Base-by-base conservation (phyloP, 805 yeast species). In the Cyberlindnera nakhonratchasimensis region DNA sequence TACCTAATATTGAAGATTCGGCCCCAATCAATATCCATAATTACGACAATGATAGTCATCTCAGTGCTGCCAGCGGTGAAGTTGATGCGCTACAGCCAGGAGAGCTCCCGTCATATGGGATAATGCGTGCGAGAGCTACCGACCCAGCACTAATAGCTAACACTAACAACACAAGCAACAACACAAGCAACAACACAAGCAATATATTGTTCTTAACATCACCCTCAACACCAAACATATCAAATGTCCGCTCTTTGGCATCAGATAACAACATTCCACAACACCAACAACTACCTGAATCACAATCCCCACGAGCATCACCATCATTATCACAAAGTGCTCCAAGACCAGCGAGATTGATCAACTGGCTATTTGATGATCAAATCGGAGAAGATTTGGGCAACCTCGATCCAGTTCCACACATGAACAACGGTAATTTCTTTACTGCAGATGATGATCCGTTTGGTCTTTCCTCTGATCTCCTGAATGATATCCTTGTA, bases 31-130 rank as follows among this genome's bases (percentile, higher is more conserved):
- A 51, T 34, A 47, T 50, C 29, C 60, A 55, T 32, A 48, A 50
- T 26, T 54, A 53, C 37, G 57, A 42, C 26, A 46, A 50, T 38
- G 40, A 41, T 11, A 23, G 47, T 5, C 55, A 52, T 26, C 37
- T 57, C 13, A 61, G 56, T 29, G 63, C 61, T 10, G 63, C 66
- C 7, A 49, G 50, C 6, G 62, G 53, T 5, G 65, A 61, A 20
- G 52, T 55, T 5, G 55, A 55, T 36, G 58, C 56, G 1, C 28
- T 54, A 21, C 51, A 39, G 14, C 40, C 36, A 8, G 48, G 47
- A 8, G 20, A 18, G 3, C 10, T 34, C 3, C 29, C 29, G 7
- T 9, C 29, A 3, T 24, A 19, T 14, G 29, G 20, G 3, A 36
- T 36, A 26, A 25, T 35, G 25, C 39, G 33, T 14, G 8, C 33